Conservation (phyloP, 1,139 yeast genomes). For the Candida glucosophila region DNA sequence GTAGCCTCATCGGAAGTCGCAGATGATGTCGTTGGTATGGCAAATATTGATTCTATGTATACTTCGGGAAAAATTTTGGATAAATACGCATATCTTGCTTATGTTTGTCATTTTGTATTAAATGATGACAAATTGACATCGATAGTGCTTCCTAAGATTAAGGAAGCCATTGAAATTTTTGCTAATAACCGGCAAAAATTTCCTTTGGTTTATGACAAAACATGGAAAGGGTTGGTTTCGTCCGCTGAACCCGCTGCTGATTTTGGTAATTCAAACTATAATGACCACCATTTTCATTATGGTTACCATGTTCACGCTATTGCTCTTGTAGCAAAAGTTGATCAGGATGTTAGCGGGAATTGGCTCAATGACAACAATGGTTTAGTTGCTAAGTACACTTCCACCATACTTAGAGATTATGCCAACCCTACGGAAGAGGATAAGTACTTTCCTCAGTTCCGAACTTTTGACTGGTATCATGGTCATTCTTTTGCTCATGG, state of each 20-base stretch:
- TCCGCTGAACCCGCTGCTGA: conserved; percentile 61
- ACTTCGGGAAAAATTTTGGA: conserved; percentile 68
- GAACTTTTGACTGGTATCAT: conserved; percentile 39
- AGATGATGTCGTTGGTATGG: conserved; percentile 47
- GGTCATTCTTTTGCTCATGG: conserved; percentile 44
- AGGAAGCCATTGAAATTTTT: conserved; percentile 53
- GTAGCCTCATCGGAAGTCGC: conserved; percentile 47
- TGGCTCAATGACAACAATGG: conserved; percentile 23
- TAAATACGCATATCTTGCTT: conserved; percentile 65
- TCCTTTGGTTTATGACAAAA: conserved; percentile 57
- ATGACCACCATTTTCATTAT: conserved; percentile 79
- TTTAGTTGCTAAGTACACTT: conserved; percentile 22
- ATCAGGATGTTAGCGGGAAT: conserved; percentile 15
- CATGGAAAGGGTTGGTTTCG: conserved; percentile 71
- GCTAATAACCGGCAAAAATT: conserved; percentile 47
- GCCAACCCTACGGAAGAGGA: conserved; percentile 33
- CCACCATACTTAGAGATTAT: conserved; percentile 29
- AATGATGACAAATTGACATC: conserved; percentile 38
- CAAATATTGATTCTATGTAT: conserved; percentile 67
- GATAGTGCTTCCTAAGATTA: conserved; percentile 40
- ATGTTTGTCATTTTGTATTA: conserved; percentile 50
- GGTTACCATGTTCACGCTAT: conserved; percentile 73
- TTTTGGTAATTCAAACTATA: conserved; percentile 70
- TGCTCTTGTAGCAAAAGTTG: conserved; percentile 54
- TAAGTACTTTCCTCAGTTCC: conserved; percentile 28